Percentiles rank a stretch among this genome's conserved stretches.
phyloP scores from a whole-genome alignment of 2,329 filamentous ascomycete genomes.

The Scytalidium lignicola region DNA sequence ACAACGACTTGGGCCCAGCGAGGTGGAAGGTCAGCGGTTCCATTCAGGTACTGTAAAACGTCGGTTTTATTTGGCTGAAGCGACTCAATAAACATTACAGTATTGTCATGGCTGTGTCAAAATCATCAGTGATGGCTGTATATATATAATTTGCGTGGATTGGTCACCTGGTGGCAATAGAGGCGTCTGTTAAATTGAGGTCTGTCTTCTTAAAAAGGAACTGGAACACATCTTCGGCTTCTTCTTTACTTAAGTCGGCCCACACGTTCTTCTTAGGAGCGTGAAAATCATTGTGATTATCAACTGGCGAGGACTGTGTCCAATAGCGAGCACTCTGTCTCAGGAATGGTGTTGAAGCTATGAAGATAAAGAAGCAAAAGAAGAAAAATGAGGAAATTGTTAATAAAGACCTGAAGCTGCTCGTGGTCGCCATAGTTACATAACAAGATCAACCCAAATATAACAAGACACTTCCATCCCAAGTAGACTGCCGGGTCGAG shows the following conservation, averaged over 20 bases:
- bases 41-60: conserved; percentile 11
- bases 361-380: not conserved
- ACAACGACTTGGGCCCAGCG: conserved; percentile 13
- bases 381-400: not conserved
- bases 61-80: conserved; percentile 17
- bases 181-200: conserved; percentile 9
- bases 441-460: not conserved
- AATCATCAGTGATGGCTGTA: not conserved
- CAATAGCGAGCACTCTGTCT: not conserved
- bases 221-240: conserved; percentile 3
- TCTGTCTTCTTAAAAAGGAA: conserved; percentile 5
- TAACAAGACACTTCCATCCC: not conserved
- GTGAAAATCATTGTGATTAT: not conserved
- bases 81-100: conserved; percentile 9
- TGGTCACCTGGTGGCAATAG: conserved; percentile 4
- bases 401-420: not conserved
- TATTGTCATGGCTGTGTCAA: conserved; percentile 4
- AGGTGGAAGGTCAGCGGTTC: conserved; percentile 2
- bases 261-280: conserved; percentile 9
- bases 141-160: not conserved
- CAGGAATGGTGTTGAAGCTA: not conserved
- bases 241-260: conserved; percentile 6
- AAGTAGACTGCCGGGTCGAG: too few relatives aligned
- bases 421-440: not conserved
- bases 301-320: not conserved